Evolutionary conservation across 2,329 filamentous ascomycete genomes (phyloP).

Genomic region (Ophiostoma novo-ulmi): DNA sequence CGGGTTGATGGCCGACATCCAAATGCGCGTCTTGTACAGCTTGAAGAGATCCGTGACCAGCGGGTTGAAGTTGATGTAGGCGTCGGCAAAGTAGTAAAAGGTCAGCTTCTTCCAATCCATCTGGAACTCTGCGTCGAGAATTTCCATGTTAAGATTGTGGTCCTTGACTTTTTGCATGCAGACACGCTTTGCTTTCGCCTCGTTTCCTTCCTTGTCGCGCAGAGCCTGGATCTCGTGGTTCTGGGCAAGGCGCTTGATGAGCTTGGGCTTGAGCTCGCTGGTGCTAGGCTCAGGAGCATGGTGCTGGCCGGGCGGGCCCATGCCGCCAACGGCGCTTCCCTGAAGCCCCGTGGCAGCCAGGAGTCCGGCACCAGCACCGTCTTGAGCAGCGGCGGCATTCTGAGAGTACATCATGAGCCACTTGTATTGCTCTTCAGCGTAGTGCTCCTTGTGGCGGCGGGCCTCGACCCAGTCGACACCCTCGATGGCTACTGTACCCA

Average conservation of each 20-base stretch:
- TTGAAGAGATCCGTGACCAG: slow-evolving; percentile 97
- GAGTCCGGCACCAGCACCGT: slow-evolving; percentile 56
- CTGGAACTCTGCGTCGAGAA: slow-evolving; percentile 96
- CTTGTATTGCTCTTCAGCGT: slow-evolving; percentile 91
- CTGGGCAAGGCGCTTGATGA: slow-evolving; percentile 92
- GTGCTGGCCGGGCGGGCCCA: slow-evolving; percentile 69
- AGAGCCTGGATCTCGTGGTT: slow-evolving; percentile 83
- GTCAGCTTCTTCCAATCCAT: slow-evolving; percentile 99
- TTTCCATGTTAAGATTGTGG: slow-evolving; percentile 90
- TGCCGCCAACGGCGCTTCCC: slow-evolving; percentile 68
- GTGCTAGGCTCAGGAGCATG: slow-evolving; percentile 65
- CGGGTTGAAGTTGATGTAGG: slow-evolving; percentile 98
- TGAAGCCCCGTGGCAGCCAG: slow-evolving; percentile 60
- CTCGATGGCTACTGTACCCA: slow-evolving; percentile 85
- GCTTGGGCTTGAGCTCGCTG: slow-evolving; percentile 83
- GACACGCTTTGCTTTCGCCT: slow-evolving; percentile 93
- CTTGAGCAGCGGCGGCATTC: slow-evolving; percentile 59
- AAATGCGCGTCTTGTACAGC: slow-evolving; percentile 98
- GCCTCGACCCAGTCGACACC: slow-evolving; percentile 85
- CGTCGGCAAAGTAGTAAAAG: slow-evolving; percentile 97
- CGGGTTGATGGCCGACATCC: slow-evolving; percentile 99
- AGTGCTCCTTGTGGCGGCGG: slow-evolving; percentile 83
- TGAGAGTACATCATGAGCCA: slow-evolving; percentile 99
- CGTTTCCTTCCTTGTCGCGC: slow-evolving; percentile 92
- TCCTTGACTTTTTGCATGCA: slow-evolving; percentile 96